Evolutionary conservation across 2,329 filamentous ascomycete species (phyloP), one percentile per base, ranked within the genome.

Genomic region (Clonostachys chloroleuca): DNA sequence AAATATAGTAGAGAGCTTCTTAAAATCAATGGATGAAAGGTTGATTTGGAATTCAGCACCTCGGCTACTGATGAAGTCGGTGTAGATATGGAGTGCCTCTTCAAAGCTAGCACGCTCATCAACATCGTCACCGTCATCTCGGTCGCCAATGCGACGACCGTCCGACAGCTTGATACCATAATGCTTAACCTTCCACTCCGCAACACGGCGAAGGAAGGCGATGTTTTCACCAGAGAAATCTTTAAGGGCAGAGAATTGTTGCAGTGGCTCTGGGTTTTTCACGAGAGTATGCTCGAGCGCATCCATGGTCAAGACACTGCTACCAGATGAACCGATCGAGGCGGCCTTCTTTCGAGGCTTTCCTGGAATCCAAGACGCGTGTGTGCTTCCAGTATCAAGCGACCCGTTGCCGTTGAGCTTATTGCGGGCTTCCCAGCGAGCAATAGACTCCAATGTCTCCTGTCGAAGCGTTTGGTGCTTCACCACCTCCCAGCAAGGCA

Each of bases 151-250:
- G 46, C 47, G 48, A 16, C 49, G 50, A 12, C 36, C 36, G n/a
- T 56, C 54, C 1, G 55, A 51, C 36, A 58, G 56, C 36, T 53
- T 56, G 14, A 56, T 50, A 6, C 53, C 45, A 16, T 59, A 45
- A 16, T 61, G 63, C 30, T 53, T 54, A 5, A 46, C 44, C 51
- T 64, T 63, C 65, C 65, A 68, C 43, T 73, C 69, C 2, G 72
- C 65, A 2, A 84, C 74, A n/a, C 70, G 67, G 9, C 72, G 80
- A 3, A 87, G 66, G 59, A 87, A 87, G 34, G 82, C 77, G 52
- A 87, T 83, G 57, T 88, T 88, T 60, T 88, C 84, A 13, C 83
- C 84, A 0, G 83, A 86, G 57, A 87, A 87, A 54, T 87, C 84
- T 35, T 77, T 73, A 1, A 79, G 69, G 0, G 83, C 83, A 0